Evolutionary conservation across 164 flowering plant species (phyloP).

Genomic region (Magnolia kwangsiensis): DNA sequence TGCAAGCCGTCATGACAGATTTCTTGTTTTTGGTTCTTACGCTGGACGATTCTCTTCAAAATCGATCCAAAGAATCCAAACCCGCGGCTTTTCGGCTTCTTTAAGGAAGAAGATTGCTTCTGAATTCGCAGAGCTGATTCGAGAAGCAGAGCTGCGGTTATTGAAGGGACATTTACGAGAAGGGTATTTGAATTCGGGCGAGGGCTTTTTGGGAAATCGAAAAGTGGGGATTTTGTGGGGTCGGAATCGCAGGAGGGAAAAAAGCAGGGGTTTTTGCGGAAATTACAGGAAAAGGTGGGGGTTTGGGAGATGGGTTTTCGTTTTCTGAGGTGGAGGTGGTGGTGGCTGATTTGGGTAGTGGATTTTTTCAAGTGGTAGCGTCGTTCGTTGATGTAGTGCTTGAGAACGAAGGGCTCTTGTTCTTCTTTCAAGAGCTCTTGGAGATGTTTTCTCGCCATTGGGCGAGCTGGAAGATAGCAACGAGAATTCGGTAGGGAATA

Average conservation of each 20-base stretch:
- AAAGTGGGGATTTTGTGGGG: background rate
- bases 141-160: conserved; percentile 1
- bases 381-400: conserved; percentile 6
- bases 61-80: background rate
- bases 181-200: background rate
- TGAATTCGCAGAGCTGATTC: conserved; percentile 3
- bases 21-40: background rate
- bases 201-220: background rate
- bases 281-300: background rate
- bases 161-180: background rate
- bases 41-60: background rate
- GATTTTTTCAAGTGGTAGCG: background rate
- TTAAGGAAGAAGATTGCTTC: background rate
- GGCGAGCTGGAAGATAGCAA: background rate
- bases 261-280: background rate
- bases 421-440: conserved; percentile 5
- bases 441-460: conserved; percentile 3
- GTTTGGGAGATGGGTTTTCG: conserved; percentile 1
- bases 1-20: background rate
- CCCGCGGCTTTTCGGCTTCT: background rate
- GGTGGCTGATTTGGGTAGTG: background rate
- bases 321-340: background rate
- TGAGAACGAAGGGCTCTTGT: conserved; percentile 6
- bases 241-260: background rate
- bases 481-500: background rate